Evolutionary conservation across 208 protist genomes (phyloP).

Genomic region (Crithidia mellificae): DNA sequence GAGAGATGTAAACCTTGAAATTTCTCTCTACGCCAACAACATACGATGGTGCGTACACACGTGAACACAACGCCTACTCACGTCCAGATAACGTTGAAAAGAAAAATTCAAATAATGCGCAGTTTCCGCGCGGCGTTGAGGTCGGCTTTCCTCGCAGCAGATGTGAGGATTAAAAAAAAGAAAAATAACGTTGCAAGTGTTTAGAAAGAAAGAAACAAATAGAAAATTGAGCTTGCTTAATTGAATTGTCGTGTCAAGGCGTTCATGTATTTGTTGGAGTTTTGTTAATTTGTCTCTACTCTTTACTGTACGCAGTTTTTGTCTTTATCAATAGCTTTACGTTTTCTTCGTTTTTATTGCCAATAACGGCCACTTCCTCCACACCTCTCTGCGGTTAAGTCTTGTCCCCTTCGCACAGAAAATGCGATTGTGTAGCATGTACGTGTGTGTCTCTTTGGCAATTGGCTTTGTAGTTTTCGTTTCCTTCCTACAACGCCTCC

Average conservation of each 20-base stretch:
- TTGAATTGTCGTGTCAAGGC: background rate
- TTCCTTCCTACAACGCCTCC: background rate
- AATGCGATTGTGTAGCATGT: too few species aligned
- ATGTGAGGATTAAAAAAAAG: constrained; percentile 1
- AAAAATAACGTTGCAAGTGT: background rate
- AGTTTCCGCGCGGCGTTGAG: background rate
- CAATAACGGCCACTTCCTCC: too few species aligned
- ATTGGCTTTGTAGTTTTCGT: background rate
- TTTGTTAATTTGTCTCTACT: background rate
- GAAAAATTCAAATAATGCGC: background rate
- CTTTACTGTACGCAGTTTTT: background rate
- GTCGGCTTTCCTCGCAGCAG: background rate
- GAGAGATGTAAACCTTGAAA: too few species aligned
- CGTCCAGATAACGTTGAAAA: background rate
- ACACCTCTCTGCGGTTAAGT: too few species aligned
- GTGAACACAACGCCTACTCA: too few species aligned
- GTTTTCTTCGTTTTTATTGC: too few species aligned
- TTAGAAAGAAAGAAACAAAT: too few species aligned
- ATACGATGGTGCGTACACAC: too few species aligned
- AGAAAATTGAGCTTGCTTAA: too few species aligned
- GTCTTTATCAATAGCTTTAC: background rate
- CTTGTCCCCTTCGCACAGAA: background rate
- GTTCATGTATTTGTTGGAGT: background rate
- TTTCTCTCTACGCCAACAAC: too few species aligned
- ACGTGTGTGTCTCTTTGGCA: background rate